Conservation (phyloP, 2,329 filamentous ascomycete species). For the Ophiostoma perfectum region DNA sequence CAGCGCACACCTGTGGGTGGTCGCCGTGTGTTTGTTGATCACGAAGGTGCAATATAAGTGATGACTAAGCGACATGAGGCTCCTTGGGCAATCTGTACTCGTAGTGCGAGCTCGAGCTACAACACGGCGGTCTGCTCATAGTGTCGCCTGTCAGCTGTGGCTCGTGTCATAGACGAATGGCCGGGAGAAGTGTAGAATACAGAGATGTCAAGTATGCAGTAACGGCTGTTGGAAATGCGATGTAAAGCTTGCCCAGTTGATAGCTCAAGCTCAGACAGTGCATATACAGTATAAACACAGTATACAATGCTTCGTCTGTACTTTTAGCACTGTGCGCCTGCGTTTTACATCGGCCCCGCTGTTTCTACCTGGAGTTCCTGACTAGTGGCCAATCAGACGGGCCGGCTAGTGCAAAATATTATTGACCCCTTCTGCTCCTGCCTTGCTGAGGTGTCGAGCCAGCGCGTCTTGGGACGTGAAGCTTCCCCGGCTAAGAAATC, state of each 20-base stretch:
- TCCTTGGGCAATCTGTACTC: neutral
- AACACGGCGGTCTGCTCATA: neutral
- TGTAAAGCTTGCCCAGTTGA: no score
- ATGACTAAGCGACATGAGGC: neutral
- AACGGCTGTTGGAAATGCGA: no score
- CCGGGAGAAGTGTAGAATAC: neutral
- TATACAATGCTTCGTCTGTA: neutral
- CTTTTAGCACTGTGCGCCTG: neutral
- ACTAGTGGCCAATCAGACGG: constrained; percentile 17
- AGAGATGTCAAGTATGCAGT: no score
- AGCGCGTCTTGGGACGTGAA: constrained; percentile 22
- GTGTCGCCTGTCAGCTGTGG: neutral
- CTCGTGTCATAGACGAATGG: neutral
- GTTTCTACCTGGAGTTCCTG: constrained; percentile 14
- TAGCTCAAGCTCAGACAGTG: neutral
- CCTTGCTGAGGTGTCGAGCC: constrained; percentile 11
- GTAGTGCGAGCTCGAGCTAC: neutral
- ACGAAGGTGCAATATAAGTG: neutral
- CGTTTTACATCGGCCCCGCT: neutral
- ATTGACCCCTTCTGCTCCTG: constrained; percentile 15
- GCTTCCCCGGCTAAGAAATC: constrained; percentile 9
- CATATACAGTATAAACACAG: neutral
- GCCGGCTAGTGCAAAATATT: constrained; percentile 20
- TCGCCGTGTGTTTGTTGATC: neutral
- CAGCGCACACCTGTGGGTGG: neutral